Conservation (phyloP, 2,329 filamentous ascomycete genomes). For the Aquanectria penicillioides region DNA sequence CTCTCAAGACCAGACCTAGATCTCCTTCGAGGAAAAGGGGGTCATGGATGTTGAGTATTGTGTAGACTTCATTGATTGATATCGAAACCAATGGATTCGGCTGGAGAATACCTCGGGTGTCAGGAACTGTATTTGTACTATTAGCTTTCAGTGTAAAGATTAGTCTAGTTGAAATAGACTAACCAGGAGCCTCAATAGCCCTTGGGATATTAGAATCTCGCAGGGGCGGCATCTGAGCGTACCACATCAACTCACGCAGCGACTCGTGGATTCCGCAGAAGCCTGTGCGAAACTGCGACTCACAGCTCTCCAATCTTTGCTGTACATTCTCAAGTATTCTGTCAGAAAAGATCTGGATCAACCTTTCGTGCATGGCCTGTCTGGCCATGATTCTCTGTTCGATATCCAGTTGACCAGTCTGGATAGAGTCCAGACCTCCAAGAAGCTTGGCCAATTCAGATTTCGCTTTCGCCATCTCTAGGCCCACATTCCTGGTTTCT, state of each 20-base stretch:
- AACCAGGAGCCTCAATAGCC: background rate
- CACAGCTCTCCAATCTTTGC: background rate
- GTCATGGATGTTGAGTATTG: background rate
- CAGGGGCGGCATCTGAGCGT: background rate
- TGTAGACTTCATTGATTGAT: slow-evolving; percentile 7
- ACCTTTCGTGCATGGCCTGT: slow-evolving; percentile 1
- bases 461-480: background rate
- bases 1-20: background rate
- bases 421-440: background rate
- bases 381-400: background rate
- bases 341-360: background rate
- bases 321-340: background rate
- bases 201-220: too few relatives aligned
- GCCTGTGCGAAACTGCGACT: background rate
- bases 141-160: background rate
- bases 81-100: background rate
- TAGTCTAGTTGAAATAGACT: background rate
- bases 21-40: background rate
- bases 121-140: background rate
- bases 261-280: slow-evolving; percentile 4
- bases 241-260: slow-evolving; percentile 8
- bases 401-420: background rate
- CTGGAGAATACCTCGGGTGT: background rate
- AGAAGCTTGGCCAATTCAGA: background rate
- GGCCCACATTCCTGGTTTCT: background rate